Base-by-base conservation (phyloP, 192 early-diverging fungal species). In the Coemansia sp. region DNA sequence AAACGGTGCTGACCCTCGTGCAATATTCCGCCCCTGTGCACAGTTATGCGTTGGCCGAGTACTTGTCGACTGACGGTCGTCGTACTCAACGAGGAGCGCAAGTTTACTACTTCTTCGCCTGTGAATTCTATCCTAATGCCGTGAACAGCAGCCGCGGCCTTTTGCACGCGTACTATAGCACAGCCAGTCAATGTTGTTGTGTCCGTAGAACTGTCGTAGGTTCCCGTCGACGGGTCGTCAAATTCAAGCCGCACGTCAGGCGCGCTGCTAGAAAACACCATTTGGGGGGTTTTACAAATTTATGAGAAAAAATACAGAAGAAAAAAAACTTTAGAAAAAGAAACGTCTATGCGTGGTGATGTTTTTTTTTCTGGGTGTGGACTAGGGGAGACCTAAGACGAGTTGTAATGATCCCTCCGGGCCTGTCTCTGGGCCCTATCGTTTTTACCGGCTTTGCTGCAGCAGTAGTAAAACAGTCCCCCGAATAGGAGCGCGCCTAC, bases 211-310 rank as follows among this genome's bases (percentile, higher is more conserved):
- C 3, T 8, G 57, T 56, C 60, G 33, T 60, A 51, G 36, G 13
- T 10, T 21, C 50, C 61, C 4, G 36, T 51, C 17, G 42, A 17
- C 19, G 67, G 36, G 39, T 61, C 61, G 24, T 65, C 63, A 4
- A 71, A 36, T 14, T 71, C 69, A 34, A 82, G 42, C 24, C 69
- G 62, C 9, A 82, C 27, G 34, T 66, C 75, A n/a, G 72, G 62
- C 53, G 66, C 74, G 19, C 69, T 31, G 63, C 75, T 72, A 31
- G 62, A 34, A 41, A 82, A 77, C 57, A 75, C 72, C 76, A 78
- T 78, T n/a, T 21, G 34, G 24, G 24, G 34, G 34, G 6, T 3
- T 45, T 14, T 19, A 46, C 7, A 50, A 29, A 27, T 59, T 41
- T 63, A 48, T 24, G 44, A 27, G 51, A 37, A 65, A 42, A 8